Evolutionary conservation across 2,329 filamentous ascomycete species (phyloP).

Genomic region (Alternaria infectoria): DNA sequence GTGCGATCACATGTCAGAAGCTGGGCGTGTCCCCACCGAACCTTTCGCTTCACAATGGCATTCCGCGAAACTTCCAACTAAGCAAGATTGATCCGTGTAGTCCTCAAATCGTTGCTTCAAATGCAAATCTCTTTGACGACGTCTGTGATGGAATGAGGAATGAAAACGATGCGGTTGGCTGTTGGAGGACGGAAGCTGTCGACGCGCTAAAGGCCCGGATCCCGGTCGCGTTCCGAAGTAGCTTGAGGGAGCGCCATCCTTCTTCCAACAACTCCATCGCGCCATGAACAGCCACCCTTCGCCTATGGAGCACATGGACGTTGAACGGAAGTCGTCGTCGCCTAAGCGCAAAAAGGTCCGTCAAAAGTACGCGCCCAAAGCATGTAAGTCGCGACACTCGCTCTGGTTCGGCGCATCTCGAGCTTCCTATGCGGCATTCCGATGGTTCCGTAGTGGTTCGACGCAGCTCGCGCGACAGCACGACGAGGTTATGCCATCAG

Average conservation of each 20-base stretch:
- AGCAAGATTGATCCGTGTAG: neutral
- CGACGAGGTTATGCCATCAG: neutral
- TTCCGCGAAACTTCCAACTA: neutral
- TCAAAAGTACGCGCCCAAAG: constrained; percentile 45
- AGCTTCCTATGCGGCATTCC: constrained; percentile 26
- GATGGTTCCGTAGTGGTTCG: constrained; percentile 30
- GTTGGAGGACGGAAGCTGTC: neutral
- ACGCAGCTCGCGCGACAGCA: constrained; percentile 1
- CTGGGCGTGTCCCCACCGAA: neutral
- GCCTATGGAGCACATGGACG: constrained; percentile 22
- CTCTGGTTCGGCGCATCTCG: neutral
- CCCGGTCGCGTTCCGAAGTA: constrained; percentile 27
- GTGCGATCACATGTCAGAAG: neutral
- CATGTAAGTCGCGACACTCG: constrained; percentile 35
- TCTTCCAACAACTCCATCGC: constrained; percentile 21
- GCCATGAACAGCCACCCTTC: constrained; percentile 34
- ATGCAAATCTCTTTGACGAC: neutral
- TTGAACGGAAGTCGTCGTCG: constrained; percentile 30
- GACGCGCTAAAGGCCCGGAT: constrained; percentile 8
- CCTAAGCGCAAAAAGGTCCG: constrained; percentile 47
- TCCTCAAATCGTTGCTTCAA: accelerated
- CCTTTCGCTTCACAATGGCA: neutral
- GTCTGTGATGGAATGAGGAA: neutral
- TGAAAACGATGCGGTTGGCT: neutral
- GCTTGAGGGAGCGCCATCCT: constrained; percentile 12